Percentiles rank a stretch among this genome's conserved stretches.
These are phyloP conservation scores for Huntiella moniliformis DNA, from an alignment of 2,329 filamentous ascomycete species.

Conservation along the genomic window DNA sequence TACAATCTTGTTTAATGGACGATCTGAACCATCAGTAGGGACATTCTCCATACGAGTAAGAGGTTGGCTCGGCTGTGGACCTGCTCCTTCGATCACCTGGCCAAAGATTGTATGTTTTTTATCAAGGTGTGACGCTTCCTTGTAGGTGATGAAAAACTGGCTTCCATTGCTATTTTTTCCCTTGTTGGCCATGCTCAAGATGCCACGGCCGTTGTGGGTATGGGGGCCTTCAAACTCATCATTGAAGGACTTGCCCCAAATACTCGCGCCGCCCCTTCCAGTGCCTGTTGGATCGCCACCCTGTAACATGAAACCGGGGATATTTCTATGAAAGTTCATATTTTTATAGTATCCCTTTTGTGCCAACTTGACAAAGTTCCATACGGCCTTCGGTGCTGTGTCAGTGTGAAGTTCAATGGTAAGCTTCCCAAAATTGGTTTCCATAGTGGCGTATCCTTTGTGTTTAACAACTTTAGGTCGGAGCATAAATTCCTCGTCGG, in stretches of 20 bases:
- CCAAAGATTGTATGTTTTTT: constrained; percentile 96
- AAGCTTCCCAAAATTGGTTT: constrained; percentile 67
- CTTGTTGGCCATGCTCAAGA: constrained; percentile 93
- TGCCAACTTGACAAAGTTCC: constrained; percentile 83
- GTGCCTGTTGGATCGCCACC: constrained; percentile 88
- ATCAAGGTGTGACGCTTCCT: constrained; percentile 67
- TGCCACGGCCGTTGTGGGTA: constrained; percentile 63
- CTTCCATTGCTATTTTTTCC: constrained; percentile 93
- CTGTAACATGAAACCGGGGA: constrained; percentile 94
- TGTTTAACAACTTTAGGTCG: constrained; percentile 73
- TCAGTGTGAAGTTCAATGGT: constrained; percentile 85
- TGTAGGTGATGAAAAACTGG: constrained; percentile 90
- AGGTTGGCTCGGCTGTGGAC: constrained; percentile 25
- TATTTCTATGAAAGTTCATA: constrained; percentile 80
- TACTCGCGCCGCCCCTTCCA: constrained; percentile 70
- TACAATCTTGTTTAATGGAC: constrained; percentile 57
- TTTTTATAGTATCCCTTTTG: constrained; percentile 80
- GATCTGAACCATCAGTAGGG: constrained; percentile 54
- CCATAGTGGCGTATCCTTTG: constrained; percentile 80
- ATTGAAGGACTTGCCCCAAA: constrained; percentile 87
- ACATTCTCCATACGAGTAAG: constrained; percentile 60
- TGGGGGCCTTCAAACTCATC: constrained; percentile 85
- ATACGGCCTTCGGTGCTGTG: constrained; percentile 78
- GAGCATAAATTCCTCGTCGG: constrained; percentile 93
- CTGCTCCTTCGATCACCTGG: constrained; percentile 54